Evolutionary conservation across 2,329 filamentous ascomycete genomes (phyloP).

Genomic region (Cercospora sesami): DNA sequence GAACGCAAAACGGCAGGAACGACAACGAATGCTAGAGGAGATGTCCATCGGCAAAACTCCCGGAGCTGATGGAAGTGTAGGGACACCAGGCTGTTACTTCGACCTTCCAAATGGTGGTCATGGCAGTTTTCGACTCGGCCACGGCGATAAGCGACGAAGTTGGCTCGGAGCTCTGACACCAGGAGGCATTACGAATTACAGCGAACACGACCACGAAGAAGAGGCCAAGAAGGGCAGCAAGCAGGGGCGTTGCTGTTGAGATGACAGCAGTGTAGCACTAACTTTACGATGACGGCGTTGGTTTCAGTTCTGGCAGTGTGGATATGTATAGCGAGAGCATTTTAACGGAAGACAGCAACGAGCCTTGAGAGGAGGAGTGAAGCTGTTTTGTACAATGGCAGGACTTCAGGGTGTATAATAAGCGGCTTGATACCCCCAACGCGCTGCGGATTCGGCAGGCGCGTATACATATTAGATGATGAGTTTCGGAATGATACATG

Average conservation of each 20-base stretch:
- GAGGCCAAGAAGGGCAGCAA: slow-evolving; percentile 29
- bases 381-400: neutral
- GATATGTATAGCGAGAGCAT: slow-evolving; percentile 5
- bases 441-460: neutral
- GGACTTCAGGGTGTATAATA: neutral
- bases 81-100: slow-evolving; percentile 47
- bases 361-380: neutral
- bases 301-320: neutral
- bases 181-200: slow-evolving; percentile 36
- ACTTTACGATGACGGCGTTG: neutral
- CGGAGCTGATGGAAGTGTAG: slow-evolving; percentile 38
- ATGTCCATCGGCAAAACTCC: slow-evolving; percentile 46
- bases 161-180: slow-evolving; percentile 61
- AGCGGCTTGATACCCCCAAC: slow-evolving; percentile 1
- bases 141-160: slow-evolving; percentile 63
- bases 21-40: slow-evolving; percentile 49
- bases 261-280: neutral
- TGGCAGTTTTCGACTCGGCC: slow-evolving; percentile 61
- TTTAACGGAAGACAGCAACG: neutral
- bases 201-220: slow-evolving; percentile 30
- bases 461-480: slow-evolving; percentile 2
- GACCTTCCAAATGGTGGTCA: slow-evolving; percentile 50
- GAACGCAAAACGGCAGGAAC: slow-evolving; percentile 56
- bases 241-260: slow-evolving; percentile 34
- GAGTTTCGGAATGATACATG: neutral